Evolutionary conservation across 345 rosid species (phyloP), one percentile per base, ranked within the genome.

Genomic region (Melastoma malabathricum): DNA sequence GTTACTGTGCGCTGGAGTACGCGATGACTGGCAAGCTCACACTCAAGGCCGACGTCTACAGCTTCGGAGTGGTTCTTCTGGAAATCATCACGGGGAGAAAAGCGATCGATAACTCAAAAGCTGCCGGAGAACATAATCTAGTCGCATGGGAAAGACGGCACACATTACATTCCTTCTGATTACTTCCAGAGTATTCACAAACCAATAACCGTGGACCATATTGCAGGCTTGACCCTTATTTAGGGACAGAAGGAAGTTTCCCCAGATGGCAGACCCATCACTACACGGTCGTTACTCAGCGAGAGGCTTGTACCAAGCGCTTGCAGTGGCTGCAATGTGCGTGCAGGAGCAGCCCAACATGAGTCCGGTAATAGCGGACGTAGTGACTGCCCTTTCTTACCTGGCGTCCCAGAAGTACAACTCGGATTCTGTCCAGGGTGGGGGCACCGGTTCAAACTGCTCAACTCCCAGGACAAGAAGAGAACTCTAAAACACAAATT

Each of bases 21-120:
- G 88, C 88, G 55, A 78, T 81, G 88, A 81, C 88, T 0, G 89
- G 89, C 18, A 82, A 81, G 71, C 89, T 81, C 38, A 78, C 89
- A 0, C 56, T 82, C 62, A 82, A 82, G 59, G 78, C 82, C 1
- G 83, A 78, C 54, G 75, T 78, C 55, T 78, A 74, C 56, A 78
- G 84, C 63, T 78, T 75, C 23, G 81, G 84, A 7, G 78, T 75
- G 56, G 76, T 78, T 62, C 81, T 78, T 61, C 76, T 78, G 23
- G 90, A 82, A 68, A 79, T 82, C 45, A 79, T 82, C 39, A 79
- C 83, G 0, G 89, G 85, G 6, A 73, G 85, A 61, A 79, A 79
- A 75, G 90, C 89, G 14, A 74, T 82, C 12, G 85, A 79, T 66
- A 64, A 66, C 58, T 61, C 83, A 15, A 76, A 67, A 57, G 59